Percentiles rank a stretch among this genome's conserved stretches.
These are phyloP conservation scores for Fusarium euwallaceae DNA, from an alignment of 2,329 filamentous ascomycete genomes.

Conservation along the genomic window DNA sequence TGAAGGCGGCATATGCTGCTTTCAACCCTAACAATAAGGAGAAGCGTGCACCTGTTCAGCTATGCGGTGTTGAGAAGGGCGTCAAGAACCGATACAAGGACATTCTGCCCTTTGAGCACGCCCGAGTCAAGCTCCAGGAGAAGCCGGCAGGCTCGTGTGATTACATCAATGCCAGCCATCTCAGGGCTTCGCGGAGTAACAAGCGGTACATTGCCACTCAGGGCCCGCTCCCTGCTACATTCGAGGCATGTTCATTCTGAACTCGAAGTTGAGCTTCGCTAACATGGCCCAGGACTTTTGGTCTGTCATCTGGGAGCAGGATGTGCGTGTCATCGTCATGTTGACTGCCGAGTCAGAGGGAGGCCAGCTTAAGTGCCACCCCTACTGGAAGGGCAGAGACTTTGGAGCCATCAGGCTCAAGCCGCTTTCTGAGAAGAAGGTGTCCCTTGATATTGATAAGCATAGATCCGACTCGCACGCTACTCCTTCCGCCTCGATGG, in stretches of 20 bases:
- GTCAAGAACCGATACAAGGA: conserved; percentile 98
- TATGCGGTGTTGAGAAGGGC: conserved; percentile 95
- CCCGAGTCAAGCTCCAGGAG: conserved; percentile 82
- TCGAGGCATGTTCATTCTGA: conserved; percentile 72
- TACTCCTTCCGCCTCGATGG: conserved; percentile 39
- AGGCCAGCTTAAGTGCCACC: conserved; percentile 93
- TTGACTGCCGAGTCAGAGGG: conserved; percentile 94
- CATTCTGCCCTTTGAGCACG: conserved; percentile 95
- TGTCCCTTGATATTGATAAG: conserved; percentile 79
- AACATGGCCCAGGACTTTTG: conserved; percentile 83
- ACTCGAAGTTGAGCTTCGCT: conserved; percentile 28
- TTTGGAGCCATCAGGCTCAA: conserved; percentile 85
- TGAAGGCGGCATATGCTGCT: conserved; percentile 80
- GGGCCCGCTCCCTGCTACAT: conserved; percentile 91
- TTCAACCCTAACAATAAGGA: conserved; percentile 57
- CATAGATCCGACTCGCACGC: conserved; percentile 57
- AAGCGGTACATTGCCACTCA: conserved; percentile 97
- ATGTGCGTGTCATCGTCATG: conserved; percentile 95
- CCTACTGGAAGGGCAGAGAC: conserved; percentile 86
- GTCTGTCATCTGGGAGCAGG: conserved; percentile 97
- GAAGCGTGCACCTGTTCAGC: conserved; percentile 66
- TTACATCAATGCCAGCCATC: conserved; percentile 94
- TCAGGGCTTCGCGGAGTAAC: conserved; percentile 83
- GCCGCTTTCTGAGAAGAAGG: conserved; percentile 83
- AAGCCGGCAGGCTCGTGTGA: conserved; percentile 80